Evolutionary conservation across 1,284 basidiomycete species (phyloP), one percentile per base, ranked within the genome.

Genomic region (Mycena citricolor): DNA sequence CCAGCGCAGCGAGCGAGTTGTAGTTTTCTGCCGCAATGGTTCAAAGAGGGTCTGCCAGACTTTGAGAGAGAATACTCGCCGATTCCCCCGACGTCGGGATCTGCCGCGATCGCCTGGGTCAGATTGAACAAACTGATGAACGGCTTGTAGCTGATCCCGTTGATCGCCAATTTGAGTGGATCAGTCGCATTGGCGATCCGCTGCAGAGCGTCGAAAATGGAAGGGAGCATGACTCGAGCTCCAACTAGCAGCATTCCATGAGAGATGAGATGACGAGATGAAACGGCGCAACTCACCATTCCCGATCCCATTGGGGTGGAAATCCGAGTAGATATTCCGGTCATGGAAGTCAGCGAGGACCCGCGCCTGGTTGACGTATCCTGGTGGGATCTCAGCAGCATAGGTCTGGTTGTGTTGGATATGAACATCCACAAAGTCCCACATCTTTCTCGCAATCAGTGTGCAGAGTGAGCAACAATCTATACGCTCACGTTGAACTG

Each of bases 91-190:
- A 83, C 61, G 36, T 82, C 73, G 2, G 84, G 81, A 61, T 80
- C 68, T 14, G 71, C 65, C 47, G 76, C 69, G 49, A 66, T 55
- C 47, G 81, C 65, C 42, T 83, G 80, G 10, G 86, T 82, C 66
- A 90, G 79, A 61, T 85, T 80, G 78, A 91, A 85, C 58, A 93
- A 73, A 13, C 88, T 90, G 57, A 93, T 83, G 76, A 93, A 89
- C 13, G 90, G 86, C 65, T 93, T 90, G 72, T 93, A 93, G 54
- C 86, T 87, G 24, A 83, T 84, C 61, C 90, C 74, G 51, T 87
- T 69, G 52, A 90, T 69, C 58, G 83, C 71, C 65, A 93, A 74
- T 58, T 89, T 83, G 47, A 93, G 79, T 25, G 85, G 81, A 64
- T 88, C 82, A 44, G 76, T 80, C 55, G 83, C 77, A 71, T 86